These are phyloP conservation scores for Pythium rhizo-oryzae DNA, from an alignment of 352 stramenopile genomes.

Conservation along the genomic window DNA sequence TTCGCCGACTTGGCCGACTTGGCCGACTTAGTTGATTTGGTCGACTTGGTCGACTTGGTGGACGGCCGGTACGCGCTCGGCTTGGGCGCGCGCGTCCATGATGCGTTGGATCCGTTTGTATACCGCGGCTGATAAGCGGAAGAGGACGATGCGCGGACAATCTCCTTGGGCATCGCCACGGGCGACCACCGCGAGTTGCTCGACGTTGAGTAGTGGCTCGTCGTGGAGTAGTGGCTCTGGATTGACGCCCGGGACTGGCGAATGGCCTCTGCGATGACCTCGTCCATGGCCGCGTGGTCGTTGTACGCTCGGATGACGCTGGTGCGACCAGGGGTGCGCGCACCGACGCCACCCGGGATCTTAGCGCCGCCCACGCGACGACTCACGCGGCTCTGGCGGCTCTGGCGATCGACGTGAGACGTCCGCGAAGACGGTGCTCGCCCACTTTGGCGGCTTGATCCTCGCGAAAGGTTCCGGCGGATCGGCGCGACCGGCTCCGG, in stretches of 20 bases:
- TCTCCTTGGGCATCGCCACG: not conserved
- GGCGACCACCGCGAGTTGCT: not conserved
- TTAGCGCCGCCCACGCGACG: not conserved
- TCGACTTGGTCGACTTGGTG: not conserved
- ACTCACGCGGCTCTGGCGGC: not conserved
- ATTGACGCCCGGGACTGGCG: not conserved
- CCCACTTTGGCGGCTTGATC: not conserved
- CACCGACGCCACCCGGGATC: not conserved
- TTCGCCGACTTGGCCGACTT: not conserved
- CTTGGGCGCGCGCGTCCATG: not conserved
- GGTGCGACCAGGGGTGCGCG: not conserved
- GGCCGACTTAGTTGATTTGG: not conserved
- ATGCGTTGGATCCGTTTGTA: not conserved
- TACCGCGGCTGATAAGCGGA: not conserved
- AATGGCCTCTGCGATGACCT: not conserved
- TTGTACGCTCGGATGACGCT: not conserved
- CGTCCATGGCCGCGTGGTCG: not conserved
- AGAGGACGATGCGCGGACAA: not conserved
- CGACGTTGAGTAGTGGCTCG: not conserved
- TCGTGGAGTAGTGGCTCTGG: not conserved
- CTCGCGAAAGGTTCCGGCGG: not conserved
- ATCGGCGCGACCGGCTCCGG: conserved; percentile 5
- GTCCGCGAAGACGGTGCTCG: not conserved
- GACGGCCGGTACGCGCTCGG: not conserved
- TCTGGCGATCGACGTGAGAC: not conserved